Base-by-base conservation (phyloP, 2,329 filamentous ascomycete species). In the Metarhizium album region DNA sequence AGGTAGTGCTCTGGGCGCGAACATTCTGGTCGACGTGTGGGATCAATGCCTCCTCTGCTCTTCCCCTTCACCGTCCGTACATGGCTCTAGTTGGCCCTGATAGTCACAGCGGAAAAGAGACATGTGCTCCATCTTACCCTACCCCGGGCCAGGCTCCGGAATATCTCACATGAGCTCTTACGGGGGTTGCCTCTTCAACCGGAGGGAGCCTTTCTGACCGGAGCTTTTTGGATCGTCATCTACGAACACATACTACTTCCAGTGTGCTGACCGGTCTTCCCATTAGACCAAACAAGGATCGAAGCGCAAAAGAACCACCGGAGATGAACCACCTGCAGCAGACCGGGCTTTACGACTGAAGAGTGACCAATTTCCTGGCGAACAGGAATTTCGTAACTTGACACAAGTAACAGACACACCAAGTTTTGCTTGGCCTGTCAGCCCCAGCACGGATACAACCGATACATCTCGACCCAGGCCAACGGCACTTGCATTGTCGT, bases 261-360 rank as follows among this genome's bases (percentile, higher is more conserved):
- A 40, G 40, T 38, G 16, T 23, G 45, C 45, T 47, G 45, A 47
- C 45, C 31, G 31, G 31, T 47, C 45, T 38, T 46, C 37, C 35
- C 16, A 6, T 8, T 33, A 47, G 31, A 20, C 27, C 38, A 47
- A 23, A 24, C 49, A 50, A 45, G 49, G 49, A 35, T 27, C 37
- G 24, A 50, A 50, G 37, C 49, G 49, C 24, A 50, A 50, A 31
- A 47, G 49, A 50, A 45, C 23, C 14, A 35, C 45, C 14, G 35
- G n/a, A 13, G 45, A 46, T 23, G 33, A n/a, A 18, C 14, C 23
- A 27, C 16, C 43, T 18, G 4, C 35, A 35, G 33, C 48, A 50
- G 23, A 50, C n/a, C 48, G 42, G 48, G 45, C 20, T n/a, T 14
- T 3, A 14, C n/a, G 22, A 42, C 24, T 16, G 35, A 42, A 48